A percentile compares a stretch with the other conserved stretches of the same genome.
Conservation (phyloP, 2,329 filamentous ascomycete genomes). For the Hirsutella rhossiliensis region DNA sequence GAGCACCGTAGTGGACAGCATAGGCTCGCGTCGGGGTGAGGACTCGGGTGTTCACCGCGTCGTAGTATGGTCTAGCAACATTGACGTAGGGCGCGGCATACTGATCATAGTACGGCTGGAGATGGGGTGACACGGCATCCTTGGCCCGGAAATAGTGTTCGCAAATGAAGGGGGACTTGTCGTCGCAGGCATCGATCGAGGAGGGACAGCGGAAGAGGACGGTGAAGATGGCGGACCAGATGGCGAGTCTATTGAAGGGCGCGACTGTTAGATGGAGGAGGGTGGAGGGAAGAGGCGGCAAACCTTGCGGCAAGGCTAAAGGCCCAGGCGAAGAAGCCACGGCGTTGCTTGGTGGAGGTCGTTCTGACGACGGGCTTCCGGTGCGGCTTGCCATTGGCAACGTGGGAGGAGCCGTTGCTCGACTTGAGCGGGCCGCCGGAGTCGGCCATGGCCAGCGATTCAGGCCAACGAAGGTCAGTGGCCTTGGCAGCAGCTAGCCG, state of each 20-base stretch:
- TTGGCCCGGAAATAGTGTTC: slow-evolving; percentile 64
- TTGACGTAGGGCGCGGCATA: slow-evolving; percentile 80
- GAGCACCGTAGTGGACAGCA: slow-evolving; percentile 62
- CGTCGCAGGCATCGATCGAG: slow-evolving; percentile 52
- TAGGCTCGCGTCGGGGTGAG: slow-evolving; percentile 57
- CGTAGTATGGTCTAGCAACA: slow-evolving; percentile 63
- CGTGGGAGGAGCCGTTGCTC: slow-evolving; percentile 27
- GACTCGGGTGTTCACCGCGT: slow-evolving; percentile 47
- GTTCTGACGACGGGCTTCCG: slow-evolving; percentile 14
- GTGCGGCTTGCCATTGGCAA: slow-evolving; percentile 18
- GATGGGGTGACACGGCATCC: slow-evolving; percentile 54
- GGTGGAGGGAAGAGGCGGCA: slow-evolving; percentile 5
- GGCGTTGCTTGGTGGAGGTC: slow-evolving; percentile 9
- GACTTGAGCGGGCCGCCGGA: slow-evolving; percentile 18
- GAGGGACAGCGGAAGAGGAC: slow-evolving; percentile 74
- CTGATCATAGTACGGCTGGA: slow-evolving; percentile 73
- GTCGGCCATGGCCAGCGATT: slow-evolving; percentile 21
- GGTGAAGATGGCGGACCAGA: slow-evolving; percentile 79
- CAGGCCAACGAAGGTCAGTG: not conserved
- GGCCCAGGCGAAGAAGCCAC: slow-evolving; percentile 21
- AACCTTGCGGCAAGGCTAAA: slow-evolving; percentile 45
- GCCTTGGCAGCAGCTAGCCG: too few relatives aligned
- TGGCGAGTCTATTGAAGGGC: slow-evolving; percentile 45
- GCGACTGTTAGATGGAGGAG: not conserved
- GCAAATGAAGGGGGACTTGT: slow-evolving; percentile 66